phyloP scores from a whole-genome alignment of 495 filamentous ascomycete genomes.

The Lineolata rhizophorae region DNA sequence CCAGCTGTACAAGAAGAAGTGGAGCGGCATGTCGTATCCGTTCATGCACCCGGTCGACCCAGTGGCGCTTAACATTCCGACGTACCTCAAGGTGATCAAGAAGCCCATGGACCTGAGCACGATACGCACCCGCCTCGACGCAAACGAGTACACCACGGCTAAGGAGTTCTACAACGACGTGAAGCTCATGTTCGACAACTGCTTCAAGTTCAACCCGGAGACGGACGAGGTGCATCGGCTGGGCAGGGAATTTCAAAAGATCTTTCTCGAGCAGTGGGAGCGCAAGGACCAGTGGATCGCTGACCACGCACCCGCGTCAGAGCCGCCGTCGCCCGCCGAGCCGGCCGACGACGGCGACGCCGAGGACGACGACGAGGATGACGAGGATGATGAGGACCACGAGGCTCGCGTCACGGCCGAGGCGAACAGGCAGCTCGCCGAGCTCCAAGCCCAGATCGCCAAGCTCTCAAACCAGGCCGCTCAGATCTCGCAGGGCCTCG shows the following conservation, averaged over 20 bases:
- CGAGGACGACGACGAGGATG: conserved; percentile 45
- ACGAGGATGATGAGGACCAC: conserved; percentile 45
- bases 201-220: conserved; percentile 70
- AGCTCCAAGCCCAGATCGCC: background rate
- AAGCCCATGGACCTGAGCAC: conserved; percentile 88
- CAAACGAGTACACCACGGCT: conserved; percentile 59
- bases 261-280: conserved; percentile 52
- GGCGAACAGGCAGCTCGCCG: conserved; percentile 1
- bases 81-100: conserved; percentile 83
- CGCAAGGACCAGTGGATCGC: conserved; percentile 59
- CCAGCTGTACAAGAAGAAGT: conserved; percentile 56
- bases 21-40: conserved; percentile 36
- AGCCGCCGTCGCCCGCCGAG: conserved; percentile 22
- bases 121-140: conserved; percentile 47
- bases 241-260: conserved; percentile 44
- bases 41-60: conserved; percentile 80
- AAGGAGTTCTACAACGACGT: conserved; percentile 77
- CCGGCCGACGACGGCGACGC: conserved; percentile 32
- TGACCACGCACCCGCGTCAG: conserved; percentile 38
- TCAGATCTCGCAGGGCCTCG: background rate
- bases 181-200: conserved; percentile 67
- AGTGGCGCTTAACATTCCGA: conserved; percentile 80
- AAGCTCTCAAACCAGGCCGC: background rate
- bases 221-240: conserved; percentile 49
- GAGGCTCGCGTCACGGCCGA: conserved; percentile 24